These are phyloP conservation scores for Lasiodiplodia gonubiensis DNA, from an alignment of 2,329 filamentous ascomycete genomes.

Conservation along the genomic window DNA sequence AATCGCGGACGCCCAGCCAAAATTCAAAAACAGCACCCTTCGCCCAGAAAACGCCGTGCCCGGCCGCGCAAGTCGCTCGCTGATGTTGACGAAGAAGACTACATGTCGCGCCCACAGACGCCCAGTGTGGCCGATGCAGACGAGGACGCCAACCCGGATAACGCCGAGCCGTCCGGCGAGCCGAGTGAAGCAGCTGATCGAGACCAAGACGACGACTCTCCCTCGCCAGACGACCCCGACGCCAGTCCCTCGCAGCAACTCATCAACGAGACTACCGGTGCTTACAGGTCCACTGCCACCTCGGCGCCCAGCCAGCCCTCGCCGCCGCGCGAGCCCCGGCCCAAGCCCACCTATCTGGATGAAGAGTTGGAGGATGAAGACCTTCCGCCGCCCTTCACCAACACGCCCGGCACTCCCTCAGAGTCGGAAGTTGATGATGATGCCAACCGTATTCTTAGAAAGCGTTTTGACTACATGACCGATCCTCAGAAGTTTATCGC, in stretches of 20 bases:
- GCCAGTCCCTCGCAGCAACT: conserved; percentile 25
- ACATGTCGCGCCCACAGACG: conserved; percentile 42
- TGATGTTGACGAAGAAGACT: conserved; percentile 43
- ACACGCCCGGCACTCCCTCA: conserved; percentile 36
- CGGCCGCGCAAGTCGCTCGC: conserved; percentile 43
- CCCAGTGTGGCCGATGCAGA: conserved; percentile 39
- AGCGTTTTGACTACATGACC: conserved; percentile 49
- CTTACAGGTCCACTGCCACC: background rate
- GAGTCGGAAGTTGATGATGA: conserved; percentile 45
- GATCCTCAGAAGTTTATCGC: conserved; percentile 50
- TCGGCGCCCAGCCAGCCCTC: background rate
- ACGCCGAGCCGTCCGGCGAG: conserved; percentile 27
- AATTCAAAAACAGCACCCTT: conserved; percentile 35
- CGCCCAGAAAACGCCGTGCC: conserved; percentile 37
- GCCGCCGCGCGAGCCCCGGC: conserved; percentile 13
- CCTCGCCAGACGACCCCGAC: conserved; percentile 14
- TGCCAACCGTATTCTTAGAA: conserved; percentile 51
- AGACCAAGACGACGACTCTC: conserved; percentile 28
- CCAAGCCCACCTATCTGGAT: conserved; percentile 24
- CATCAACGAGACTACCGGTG: conserved; percentile 16
- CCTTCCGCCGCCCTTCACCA: conserved; percentile 45
- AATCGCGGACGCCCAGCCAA: conserved; percentile 24
- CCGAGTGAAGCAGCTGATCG: conserved; percentile 26
- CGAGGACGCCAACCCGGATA: conserved; percentile 34
- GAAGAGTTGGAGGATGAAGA: conserved; percentile 33